phyloP scores from a whole-genome alignment of 2,329 filamentous ascomycete species.

The Ceratocystis diversiconidia region DNA sequence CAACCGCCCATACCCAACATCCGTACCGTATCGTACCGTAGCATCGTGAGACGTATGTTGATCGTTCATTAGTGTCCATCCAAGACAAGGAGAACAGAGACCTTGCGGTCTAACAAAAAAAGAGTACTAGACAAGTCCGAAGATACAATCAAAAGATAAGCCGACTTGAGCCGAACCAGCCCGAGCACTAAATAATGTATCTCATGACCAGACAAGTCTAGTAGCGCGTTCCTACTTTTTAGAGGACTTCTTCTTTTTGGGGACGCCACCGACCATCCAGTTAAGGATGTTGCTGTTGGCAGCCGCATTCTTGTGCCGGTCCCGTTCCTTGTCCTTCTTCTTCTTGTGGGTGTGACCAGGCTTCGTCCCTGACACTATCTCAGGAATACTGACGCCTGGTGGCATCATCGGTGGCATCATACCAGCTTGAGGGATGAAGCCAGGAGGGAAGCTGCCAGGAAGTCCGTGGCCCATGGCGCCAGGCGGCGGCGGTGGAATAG shows the following conservation, averaged over 20 bases:
- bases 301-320: neutral
- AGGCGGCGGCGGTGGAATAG: conserved; percentile 9
- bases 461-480: neutral
- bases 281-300: neutral
- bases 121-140: neutral
- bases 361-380: neutral
- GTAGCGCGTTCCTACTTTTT: conserved; percentile 3
- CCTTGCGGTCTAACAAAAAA: neutral
- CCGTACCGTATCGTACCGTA: neutral
- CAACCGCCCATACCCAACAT: too few species aligned
- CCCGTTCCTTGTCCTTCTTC: neutral
- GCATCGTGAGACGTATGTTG: neutral
- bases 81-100: neutral
- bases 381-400: neutral
- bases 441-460: neutral
- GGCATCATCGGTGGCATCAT: conserved; percentile 5
- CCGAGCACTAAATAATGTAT: neutral
- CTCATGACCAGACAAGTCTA: conserved; percentile 4
- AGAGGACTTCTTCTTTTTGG: conserved; percentile 8
- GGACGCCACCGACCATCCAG: neutral
- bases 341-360: neutral
- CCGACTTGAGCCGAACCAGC: neutral
- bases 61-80: neutral
- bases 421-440: neutral
- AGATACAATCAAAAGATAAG: neutral